A percentile compares a stretch with the other conserved stretches of the same genome.
These are phyloP conservation scores for Wickerhamomyces silvicola DNA, from an alignment of 805 yeast species.

Conservation along the genomic window DNA sequence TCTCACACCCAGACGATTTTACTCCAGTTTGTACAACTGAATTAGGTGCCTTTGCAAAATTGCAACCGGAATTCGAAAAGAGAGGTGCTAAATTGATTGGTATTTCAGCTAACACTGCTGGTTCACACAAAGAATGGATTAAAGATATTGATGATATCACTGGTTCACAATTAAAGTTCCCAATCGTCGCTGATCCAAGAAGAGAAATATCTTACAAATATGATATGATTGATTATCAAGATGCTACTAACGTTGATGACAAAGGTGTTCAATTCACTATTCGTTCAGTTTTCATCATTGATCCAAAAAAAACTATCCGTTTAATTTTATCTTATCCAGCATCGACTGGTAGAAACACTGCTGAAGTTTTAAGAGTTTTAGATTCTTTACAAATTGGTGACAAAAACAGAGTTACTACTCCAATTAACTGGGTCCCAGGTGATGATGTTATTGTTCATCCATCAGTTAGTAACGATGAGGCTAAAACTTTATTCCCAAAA, in stretches of 20 bases:
- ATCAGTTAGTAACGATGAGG: constrained; percentile 51
- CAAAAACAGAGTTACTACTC: constrained; percentile 56
- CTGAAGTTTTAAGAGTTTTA: constrained; percentile 63
- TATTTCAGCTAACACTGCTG: constrained; percentile 56
- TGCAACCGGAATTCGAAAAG: constrained; percentile 62
- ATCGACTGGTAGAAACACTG: constrained; percentile 70
- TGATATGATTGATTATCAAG: constrained; percentile 70
- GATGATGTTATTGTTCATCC: constrained; percentile 73
- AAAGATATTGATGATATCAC: constrained; percentile 65
- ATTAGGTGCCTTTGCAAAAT: constrained; percentile 66
- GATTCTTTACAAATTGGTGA: constrained; percentile 67
- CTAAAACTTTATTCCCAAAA: constrained; percentile 54
- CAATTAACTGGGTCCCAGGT: constrained; percentile 69
- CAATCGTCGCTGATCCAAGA: constrained; percentile 61
- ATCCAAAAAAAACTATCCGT: constrained; percentile 58
- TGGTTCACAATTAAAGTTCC: constrained; percentile 52
- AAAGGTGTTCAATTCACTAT: constrained; percentile 62
- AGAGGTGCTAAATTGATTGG: constrained; percentile 65
- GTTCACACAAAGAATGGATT: constrained; percentile 62
- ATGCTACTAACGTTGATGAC: constrained; percentile 59
- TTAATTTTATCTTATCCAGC: constrained; percentile 65
- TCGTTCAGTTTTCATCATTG: constrained; percentile 67
- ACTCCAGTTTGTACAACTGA: constrained; percentile 80
- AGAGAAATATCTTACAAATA: constrained; percentile 54
- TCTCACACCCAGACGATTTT: constrained; percentile 74